Percentiles rank a stretch among this genome's conserved stretches.
phyloP scores from a whole-genome alignment of 768 basidiomycete species.

The Rhizopogon vinicolor region DNA sequence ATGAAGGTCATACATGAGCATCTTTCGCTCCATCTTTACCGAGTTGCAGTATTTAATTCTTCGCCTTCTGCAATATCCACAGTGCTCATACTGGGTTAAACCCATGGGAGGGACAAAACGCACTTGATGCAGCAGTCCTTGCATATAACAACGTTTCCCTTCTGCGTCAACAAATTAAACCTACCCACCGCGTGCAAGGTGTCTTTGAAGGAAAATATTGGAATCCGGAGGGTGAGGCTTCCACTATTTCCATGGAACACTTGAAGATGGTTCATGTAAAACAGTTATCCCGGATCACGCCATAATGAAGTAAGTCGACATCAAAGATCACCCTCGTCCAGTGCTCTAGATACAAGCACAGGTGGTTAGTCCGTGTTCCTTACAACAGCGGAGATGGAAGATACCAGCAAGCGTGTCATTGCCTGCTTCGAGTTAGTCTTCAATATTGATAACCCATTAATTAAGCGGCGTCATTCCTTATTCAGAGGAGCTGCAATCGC shows the following conservation, averaged over 20 bases:
- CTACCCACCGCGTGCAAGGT: constrained; percentile 70
- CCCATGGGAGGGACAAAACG: constrained; percentile 77
- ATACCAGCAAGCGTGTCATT: constrained; percentile 48
- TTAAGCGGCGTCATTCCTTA: neutral
- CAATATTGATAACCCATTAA: neutral
- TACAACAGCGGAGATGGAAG: constrained; percentile 49
- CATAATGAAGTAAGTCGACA: constrained; percentile 45
- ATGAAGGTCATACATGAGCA: constrained; percentile 59
- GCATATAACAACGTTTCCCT: constrained; percentile 72
- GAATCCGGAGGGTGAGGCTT: constrained; percentile 56
- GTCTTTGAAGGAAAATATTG: constrained; percentile 69
- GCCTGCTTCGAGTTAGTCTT: constrained; percentile 61
- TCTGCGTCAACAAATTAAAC: constrained; percentile 74
- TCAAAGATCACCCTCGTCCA: neutral
- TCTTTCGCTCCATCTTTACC: neutral
- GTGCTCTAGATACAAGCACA: constrained; percentile 12
- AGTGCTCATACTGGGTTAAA: constrained; percentile 70
- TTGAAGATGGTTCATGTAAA: neutral
- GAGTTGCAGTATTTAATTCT: neutral
- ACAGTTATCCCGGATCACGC: constrained; percentile 76
- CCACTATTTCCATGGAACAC: neutral
- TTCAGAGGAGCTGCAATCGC: constrained; percentile 56
- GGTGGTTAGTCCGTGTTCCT: constrained; percentile 68
- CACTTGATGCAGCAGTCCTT: constrained; percentile 73
- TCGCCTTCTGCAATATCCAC: neutral